A percentile compares a stretch with the other conserved stretches of the same genome.
phyloP scores from a whole-genome alignment of 306 rosid genomes.

The Ochetophila trinervis region DNA sequence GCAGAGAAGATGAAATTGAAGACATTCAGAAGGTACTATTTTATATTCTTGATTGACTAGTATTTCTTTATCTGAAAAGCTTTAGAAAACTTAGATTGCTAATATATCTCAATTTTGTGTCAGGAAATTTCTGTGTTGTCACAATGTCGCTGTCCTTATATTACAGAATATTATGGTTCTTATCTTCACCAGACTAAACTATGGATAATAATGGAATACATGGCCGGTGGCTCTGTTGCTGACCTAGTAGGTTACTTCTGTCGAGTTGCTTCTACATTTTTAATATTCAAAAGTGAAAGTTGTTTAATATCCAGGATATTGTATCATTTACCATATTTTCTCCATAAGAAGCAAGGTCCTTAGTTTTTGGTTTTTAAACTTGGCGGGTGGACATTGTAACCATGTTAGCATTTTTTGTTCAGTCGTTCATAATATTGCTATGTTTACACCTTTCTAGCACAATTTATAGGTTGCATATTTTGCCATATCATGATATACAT shows the following conservation, averaged over 20 bases:
- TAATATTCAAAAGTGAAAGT: conserved; percentile 26
- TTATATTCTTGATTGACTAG: conserved; percentile 23
- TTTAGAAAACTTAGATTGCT: conserved; percentile 20
- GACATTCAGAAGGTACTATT: conserved; percentile 89
- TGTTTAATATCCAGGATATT: neutral
- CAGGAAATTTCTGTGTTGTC: conserved; percentile 99
- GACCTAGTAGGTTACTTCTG: conserved; percentile 85
- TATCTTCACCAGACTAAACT: conserved; percentile 91
- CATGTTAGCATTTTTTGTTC: too few species aligned
- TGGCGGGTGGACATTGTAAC: too few species aligned
- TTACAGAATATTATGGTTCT: conserved; percentile 96
- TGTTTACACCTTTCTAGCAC: too few species aligned
- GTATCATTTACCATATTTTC: neutral
- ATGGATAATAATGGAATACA: conserved; percentile 99
- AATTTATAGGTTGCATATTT: too few species aligned
- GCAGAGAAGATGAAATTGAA: conserved; percentile 98
- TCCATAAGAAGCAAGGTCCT: neutral
- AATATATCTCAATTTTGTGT: conserved; percentile 46
- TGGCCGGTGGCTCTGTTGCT: conserved; percentile 99
- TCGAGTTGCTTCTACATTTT: conserved; percentile 36
- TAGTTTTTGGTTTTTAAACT: neutral
- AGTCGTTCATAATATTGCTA: too few species aligned
- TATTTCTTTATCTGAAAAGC: conserved; percentile 16
- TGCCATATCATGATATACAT: too few species aligned
- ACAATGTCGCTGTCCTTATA: conserved; percentile 94